Evolutionary conservation across 192 early-diverging fungal genomes (phyloP).

Genomic region (Coemansia sp.): DNA sequence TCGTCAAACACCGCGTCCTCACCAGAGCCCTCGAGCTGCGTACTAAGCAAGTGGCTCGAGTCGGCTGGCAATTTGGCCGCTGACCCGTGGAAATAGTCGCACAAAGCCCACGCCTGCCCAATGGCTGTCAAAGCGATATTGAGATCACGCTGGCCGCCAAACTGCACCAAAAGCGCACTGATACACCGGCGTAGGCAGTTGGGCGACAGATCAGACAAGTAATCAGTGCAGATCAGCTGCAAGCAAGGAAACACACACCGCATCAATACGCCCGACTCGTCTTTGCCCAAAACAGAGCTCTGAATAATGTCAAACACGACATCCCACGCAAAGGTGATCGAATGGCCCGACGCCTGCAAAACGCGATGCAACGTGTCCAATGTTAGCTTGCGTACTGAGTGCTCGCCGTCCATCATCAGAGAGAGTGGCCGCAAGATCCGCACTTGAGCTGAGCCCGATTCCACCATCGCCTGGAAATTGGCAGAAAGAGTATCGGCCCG

Average conservation of each 20-base stretch:
- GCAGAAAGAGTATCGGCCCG: constrained; percentile 29
- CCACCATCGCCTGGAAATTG: constrained; percentile 44
- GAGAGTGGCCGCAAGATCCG: constrained; percentile 65
- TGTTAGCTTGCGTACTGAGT: constrained; percentile 71
- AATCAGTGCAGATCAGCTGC: constrained; percentile 95
- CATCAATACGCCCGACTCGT: constrained; percentile 53
- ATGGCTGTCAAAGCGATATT: constrained; percentile 95
- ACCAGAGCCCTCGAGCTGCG: neutral
- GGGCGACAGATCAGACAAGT: constrained; percentile 78
- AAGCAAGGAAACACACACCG: constrained; percentile 88
- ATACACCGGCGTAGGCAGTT: constrained; percentile 79
- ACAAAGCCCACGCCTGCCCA: constrained; percentile 90
- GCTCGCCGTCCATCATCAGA: constrained; percentile 58
- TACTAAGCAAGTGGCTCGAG: neutral
- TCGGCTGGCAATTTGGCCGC: too few species aligned
- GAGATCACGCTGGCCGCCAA: constrained; percentile 82
- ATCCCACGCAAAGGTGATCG: constrained; percentile 79
- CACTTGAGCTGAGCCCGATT: constrained; percentile 67
- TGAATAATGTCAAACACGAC: constrained; percentile 88
- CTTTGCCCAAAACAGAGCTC: constrained; percentile 6
- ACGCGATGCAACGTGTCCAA: constrained; percentile 90
- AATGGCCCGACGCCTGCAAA: constrained; percentile 90
- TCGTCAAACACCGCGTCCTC: neutral
- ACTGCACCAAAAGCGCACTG: constrained; percentile 68
- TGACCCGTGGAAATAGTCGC: constrained; percentile 81